Evolutionary conservation across 768 basidiomycete species (phyloP), one percentile per base, ranked within the genome.

Genomic region (Amylocystis lapponica): DNA sequence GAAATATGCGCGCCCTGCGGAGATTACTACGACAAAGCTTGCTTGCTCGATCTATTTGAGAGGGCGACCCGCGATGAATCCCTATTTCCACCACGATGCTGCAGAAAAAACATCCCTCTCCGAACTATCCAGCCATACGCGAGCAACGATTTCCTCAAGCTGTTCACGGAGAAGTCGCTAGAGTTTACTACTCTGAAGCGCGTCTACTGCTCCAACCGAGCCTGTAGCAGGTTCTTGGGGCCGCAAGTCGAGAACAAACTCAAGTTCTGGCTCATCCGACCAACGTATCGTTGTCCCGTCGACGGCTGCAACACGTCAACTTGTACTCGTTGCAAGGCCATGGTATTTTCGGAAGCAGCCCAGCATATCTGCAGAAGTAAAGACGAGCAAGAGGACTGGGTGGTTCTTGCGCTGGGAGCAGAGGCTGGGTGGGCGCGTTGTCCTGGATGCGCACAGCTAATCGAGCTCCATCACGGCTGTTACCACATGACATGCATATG

Each of bases 401-500:
- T 55, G 4, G 54, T 65, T 9, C 56, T 62, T 36, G 57, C 44
- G 17, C 50, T 68, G 16, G 34, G 60, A 17, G 46, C 44, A 3
- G 19, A 50, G 6, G 30, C 55, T 16, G 65, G 64, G 4, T 70
- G 64, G 70, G 53, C 65, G 1, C 62, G 62, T 9, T 71, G 69
- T 42, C 68, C 69, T 2, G 66, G 66, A 4, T 70, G 69, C 40
- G 49, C 54, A 14, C 60, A 61, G 27, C 51, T 70, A 54, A 60
- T 70, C 43, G 69, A 70, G 42, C 62, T 67, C 30, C 42, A 55
- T 5, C 17, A 51, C 11, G 69, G 69, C 0, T 70, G 69, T 41
- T 64, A 55, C 49, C 69, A 71, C 45, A 67, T 71, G 63, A 64
- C 63, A 2, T 71, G 69, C 41, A 47, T 60, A 21, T 70, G 69